phyloP scores from a whole-genome alignment of 2,329 filamentous ascomycete species.

The Ampelomyces quisqualis region DNA sequence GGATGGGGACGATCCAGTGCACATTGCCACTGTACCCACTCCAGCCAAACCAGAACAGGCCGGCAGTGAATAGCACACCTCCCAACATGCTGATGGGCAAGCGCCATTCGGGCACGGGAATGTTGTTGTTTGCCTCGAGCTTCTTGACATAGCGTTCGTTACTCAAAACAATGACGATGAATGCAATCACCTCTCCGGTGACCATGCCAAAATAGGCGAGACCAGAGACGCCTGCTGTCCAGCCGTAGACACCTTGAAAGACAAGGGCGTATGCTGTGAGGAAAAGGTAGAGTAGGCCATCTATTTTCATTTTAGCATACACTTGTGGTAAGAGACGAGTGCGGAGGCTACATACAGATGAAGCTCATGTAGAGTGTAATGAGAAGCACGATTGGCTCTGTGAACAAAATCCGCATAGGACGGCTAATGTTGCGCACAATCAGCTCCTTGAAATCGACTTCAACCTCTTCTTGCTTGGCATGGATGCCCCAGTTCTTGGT shows the following conservation, averaged over 20 bases:
- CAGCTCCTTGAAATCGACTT: constrained; percentile 53
- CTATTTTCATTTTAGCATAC: constrained; percentile 47
- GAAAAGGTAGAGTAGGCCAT: constrained; percentile 76
- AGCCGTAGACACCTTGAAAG: constrained; percentile 69
- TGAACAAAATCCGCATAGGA: constrained; percentile 52
- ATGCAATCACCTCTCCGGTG: constrained; percentile 68
- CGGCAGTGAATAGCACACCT: constrained; percentile 47
- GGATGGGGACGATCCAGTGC: constrained; percentile 45
- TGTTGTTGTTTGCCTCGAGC: constrained; percentile 49
- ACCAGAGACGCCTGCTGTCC: constrained; percentile 68
- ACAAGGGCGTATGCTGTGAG: constrained; percentile 82
- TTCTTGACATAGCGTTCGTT: constrained; percentile 64
- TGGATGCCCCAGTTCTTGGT: constrained; percentile 64
- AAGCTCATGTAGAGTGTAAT: constrained; percentile 51
- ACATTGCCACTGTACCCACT: constrained; percentile 47
- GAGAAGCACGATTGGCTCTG: constrained; percentile 53
- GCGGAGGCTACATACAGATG: constrained; percentile 30
- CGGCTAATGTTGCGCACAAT: constrained; percentile 56
- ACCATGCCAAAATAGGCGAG: constrained; percentile 87
- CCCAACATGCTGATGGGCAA: constrained; percentile 57
- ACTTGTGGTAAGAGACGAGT: too few species aligned
- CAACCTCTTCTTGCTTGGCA: constrained; percentile 58
- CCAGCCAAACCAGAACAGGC: constrained; percentile 47
- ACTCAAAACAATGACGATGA: constrained; percentile 61
- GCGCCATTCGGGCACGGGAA: constrained; percentile 60